Percentiles rank a stretch among this genome's conserved stretches.
Conservation (phyloP, 495 filamentous ascomycete species). For the Xylaria cubensis region DNA sequence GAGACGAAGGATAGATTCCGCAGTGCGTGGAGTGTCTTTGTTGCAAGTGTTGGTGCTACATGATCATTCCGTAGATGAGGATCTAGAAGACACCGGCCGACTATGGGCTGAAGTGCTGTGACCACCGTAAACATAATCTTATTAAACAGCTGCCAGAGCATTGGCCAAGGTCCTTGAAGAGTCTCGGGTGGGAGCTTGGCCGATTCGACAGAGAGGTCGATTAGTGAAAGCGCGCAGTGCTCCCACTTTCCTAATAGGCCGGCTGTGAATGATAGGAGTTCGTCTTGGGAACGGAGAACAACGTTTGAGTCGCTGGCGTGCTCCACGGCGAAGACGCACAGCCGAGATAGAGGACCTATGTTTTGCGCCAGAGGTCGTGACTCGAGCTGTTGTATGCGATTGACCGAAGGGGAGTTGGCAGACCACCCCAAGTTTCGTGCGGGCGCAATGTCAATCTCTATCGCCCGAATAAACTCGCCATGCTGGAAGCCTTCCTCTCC, state of each 20-base stretch:
- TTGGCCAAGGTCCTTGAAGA: constrained; percentile 69
- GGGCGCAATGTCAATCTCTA: constrained; percentile 76
- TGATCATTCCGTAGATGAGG: constrained; percentile 47
- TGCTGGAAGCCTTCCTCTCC: constrained; percentile 76
- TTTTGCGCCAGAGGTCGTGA: constrained; percentile 75
- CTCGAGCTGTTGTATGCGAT: constrained; percentile 61
- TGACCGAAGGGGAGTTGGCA: constrained; percentile 63
- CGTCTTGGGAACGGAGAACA: constrained; percentile 72
- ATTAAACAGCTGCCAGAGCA: constrained; percentile 82
- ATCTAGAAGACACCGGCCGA: constrained; percentile 65
- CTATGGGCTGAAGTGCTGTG: constrained; percentile 73
- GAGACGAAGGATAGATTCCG: constrained; percentile 89
- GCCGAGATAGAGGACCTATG: constrained; percentile 77
- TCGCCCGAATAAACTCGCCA: constrained; percentile 79
- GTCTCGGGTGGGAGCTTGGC: constrained; percentile 74
- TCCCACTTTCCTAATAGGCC: constrained; percentile 82
- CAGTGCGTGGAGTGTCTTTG: constrained; percentile 78
- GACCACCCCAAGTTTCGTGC: constrained; percentile 78
- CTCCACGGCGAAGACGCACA: constrained; percentile 77
- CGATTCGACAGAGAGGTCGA: constrained; percentile 78
- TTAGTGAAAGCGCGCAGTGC: constrained; percentile 79
- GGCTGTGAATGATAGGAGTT: constrained; percentile 72
- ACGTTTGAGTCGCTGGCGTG: constrained; percentile 64
- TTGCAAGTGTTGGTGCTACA: constrained; percentile 73
- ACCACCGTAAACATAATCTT: constrained; percentile 82